These are phyloP conservation scores for Fistulifera pelliculosa DNA, from an alignment of 108 stramenopile species.

Conservation along the genomic window DNA sequence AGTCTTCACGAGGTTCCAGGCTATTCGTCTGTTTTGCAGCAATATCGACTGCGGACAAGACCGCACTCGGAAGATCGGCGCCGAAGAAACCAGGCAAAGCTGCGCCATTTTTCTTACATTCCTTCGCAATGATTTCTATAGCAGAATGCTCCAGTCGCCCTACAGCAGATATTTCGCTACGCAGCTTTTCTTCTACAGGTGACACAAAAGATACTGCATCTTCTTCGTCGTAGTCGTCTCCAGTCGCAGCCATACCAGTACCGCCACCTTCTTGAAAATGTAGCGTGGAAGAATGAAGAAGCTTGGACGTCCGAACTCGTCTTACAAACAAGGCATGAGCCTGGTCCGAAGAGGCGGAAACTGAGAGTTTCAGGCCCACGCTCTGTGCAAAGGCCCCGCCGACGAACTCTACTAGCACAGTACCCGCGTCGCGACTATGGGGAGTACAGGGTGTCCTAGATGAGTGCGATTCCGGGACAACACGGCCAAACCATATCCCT, in stretches of 20 bases:
- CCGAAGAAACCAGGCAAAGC: conserved; percentile 20
- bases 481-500: conserved; percentile 11
- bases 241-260: too few species aligned
- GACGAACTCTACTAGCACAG: conserved; percentile 16
- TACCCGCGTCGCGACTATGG: conserved; percentile 3
- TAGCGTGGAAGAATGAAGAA: too few species aligned
- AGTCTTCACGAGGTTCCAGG: conserved; percentile 12
- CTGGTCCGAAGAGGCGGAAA: too few species aligned
- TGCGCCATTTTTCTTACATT: conserved; percentile 25
- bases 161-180: conserved; percentile 6
- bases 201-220: too few species aligned
- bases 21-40: conserved; percentile 7
- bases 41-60: conserved; percentile 16
- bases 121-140: conserved; percentile 21
- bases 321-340: too few species aligned
- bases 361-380: not conserved
- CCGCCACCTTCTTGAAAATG: too few species aligned
- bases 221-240: too few species aligned
- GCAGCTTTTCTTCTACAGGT: too few species aligned
- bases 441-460: not conserved
- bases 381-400: conserved; percentile 15
- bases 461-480: conserved; percentile 16
- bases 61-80: conserved; percentile 16
- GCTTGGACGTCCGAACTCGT: too few species aligned
- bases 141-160: conserved; percentile 22